These are phyloP conservation scores for Candida ficus DNA, from an alignment of 805 yeast genomes.

Conservation along the genomic window DNA sequence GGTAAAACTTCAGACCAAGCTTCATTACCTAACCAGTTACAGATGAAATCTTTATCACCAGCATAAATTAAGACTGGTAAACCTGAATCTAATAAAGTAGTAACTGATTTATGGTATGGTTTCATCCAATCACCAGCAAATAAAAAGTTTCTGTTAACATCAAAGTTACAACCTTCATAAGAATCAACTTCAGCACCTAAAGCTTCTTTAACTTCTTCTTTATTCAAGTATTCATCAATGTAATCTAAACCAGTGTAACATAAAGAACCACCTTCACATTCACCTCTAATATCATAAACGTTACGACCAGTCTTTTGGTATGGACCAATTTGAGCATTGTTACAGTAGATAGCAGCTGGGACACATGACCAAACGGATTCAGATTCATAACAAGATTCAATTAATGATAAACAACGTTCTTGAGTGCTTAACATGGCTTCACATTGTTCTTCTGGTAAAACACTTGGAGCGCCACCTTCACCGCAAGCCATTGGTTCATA, in stretches of 20 bases:
- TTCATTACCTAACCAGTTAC: conserved; percentile 94
- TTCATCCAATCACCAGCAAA: conserved; percentile 90
- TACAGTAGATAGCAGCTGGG: conserved; percentile 89
- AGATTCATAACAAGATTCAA: conserved; percentile 71
- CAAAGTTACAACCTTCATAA: conserved; percentile 72
- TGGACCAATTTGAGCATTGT: conserved; percentile 75
- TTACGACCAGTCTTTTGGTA: conserved; percentile 83
- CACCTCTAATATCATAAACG: conserved; percentile 82
- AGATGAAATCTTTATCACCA: conserved; percentile 94
- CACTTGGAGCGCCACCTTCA: conserved; percentile 77
- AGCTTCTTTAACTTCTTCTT: conserved; percentile 68
- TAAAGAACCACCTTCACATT: conserved; percentile 64
- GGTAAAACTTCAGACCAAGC: conserved; percentile 78
- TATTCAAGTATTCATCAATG: conserved; percentile 75
- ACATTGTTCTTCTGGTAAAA: conserved; percentile 77
- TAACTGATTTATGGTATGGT: conserved; percentile 76
- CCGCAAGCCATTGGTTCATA: conserved; percentile 96
- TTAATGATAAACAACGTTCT: conserved; percentile 73
- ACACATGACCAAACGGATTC: conserved; percentile 80
- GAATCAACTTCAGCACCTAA: conserved; percentile 86
- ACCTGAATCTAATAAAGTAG: conserved; percentile 62
- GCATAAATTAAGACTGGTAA: conserved; percentile 87
- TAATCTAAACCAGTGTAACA: conserved; percentile 79
- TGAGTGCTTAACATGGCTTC: conserved; percentile 58
- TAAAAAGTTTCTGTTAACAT: conserved; percentile 72